These are phyloP conservation scores for Berkeleyomyces rouxiae DNA, from an alignment of 2,329 filamentous ascomycete genomes.

Conservation along the genomic window DNA sequence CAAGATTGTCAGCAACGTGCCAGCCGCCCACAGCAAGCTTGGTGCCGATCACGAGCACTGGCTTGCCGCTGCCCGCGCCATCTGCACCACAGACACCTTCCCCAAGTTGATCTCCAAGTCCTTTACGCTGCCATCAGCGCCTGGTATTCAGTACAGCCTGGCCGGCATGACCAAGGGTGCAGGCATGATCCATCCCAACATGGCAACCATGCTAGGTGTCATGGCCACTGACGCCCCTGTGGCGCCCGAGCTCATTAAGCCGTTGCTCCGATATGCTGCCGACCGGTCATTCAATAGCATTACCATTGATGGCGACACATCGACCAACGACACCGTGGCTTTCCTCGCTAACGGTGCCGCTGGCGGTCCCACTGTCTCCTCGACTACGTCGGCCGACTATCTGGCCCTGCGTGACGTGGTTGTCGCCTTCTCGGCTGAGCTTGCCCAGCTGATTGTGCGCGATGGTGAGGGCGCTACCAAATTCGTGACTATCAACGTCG, in stretches of 20 bases:
- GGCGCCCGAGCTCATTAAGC: slow-evolving; percentile 46
- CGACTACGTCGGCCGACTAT: slow-evolving; percentile 43
- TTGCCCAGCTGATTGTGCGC: slow-evolving; percentile 84
- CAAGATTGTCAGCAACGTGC: slow-evolving; percentile 74
- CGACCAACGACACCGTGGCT: slow-evolving; percentile 90
- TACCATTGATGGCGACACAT: slow-evolving; percentile 91
- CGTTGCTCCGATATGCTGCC: slow-evolving; percentile 56
- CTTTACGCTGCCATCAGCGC: slow-evolving; percentile 61
- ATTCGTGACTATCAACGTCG: slow-evolving; percentile 83
- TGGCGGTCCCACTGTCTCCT: slow-evolving; percentile 50
- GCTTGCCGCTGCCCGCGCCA: slow-evolving; percentile 72
- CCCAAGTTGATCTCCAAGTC: slow-evolving; percentile 79
- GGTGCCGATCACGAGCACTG: slow-evolving; percentile 68
- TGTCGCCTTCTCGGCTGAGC: slow-evolving; percentile 60
- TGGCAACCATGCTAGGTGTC: slow-evolving; percentile 87
- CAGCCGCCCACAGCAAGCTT: slow-evolving; percentile 54
- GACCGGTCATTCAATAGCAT: slow-evolving; percentile 90
- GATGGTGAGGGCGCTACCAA: slow-evolving; percentile 97
- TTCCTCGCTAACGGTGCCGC: slow-evolving; percentile 91
- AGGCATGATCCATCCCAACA: slow-evolving; percentile 98
- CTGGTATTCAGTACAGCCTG: slow-evolving; percentile 60
- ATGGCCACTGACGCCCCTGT: slow-evolving; percentile 84
- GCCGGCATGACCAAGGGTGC: slow-evolving; percentile 96
- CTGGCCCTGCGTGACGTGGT: slow-evolving; percentile 53
- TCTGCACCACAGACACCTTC: slow-evolving; percentile 97